Evolutionary conservation across 441 rosid species (phyloP).

Genomic region (Pelargonium cotyledonis): DNA sequence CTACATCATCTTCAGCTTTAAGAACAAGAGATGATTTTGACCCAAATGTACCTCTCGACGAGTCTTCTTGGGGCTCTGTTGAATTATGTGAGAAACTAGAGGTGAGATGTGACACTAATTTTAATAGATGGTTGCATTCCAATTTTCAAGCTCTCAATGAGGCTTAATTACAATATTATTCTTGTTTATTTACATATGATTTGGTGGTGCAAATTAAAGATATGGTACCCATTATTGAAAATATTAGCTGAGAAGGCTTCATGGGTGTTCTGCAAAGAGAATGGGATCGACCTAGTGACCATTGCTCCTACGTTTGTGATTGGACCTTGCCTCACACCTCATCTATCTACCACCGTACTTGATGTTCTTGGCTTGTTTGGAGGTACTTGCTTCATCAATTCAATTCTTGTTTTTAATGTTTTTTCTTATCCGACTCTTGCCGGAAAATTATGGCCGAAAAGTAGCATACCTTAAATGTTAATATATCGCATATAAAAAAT

Average conservation of each 20-base stretch:
- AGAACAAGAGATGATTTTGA: slow-evolving; percentile 60
- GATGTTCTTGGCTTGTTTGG: slow-evolving; percentile 66
- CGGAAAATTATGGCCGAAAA: too few relatives aligned
- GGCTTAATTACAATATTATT: too few relatives aligned
- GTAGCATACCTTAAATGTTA: too few relatives aligned
- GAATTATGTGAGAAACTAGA: slow-evolving; percentile 57
- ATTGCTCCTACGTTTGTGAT: slow-evolving; percentile 64
- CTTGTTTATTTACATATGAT: too few relatives aligned
- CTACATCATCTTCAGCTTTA: slow-evolving; percentile 74
- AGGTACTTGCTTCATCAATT: too few relatives aligned
- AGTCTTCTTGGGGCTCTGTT: slow-evolving; percentile 74
- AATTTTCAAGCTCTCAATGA: too few relatives aligned
- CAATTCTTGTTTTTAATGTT: too few relatives aligned
- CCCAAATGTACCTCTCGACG: slow-evolving; percentile 50
- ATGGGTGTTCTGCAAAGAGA: slow-evolving; percentile 60
- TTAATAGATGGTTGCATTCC: too few relatives aligned
- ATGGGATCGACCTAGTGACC: slow-evolving; percentile 51
- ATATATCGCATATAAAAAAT: too few relatives aligned
- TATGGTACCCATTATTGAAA: slow-evolving; percentile 69
- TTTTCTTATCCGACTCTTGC: too few relatives aligned
- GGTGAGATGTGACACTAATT: slow-evolving; percentile 21
- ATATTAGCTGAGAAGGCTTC: slow-evolving; percentile 77
- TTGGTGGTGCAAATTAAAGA: slow-evolving; percentile 25
- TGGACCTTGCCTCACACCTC: slow-evolving; percentile 71
- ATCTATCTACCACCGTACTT: slow-evolving; percentile 62